Evolutionary conservation across 1,284 basidiomycete genomes (phyloP).

Genomic region (Tilletia indica): DNA sequence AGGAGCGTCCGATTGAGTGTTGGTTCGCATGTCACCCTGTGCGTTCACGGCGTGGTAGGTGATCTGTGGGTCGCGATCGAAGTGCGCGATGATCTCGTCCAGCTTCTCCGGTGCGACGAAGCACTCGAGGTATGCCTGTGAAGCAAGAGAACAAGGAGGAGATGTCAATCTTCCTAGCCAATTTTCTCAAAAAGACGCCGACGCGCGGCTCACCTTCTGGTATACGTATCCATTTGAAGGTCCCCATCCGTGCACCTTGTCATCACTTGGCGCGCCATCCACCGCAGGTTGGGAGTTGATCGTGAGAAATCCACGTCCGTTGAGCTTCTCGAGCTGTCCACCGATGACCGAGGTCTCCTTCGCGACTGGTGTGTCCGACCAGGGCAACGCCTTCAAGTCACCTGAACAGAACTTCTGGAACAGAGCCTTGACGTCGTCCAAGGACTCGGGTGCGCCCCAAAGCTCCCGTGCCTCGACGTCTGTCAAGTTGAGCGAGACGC

Average conservation of each 20-base stretch:
- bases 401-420: constrained; percentile 57
- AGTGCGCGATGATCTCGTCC: constrained; percentile 72
- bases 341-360: constrained; percentile 83
- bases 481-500: constrained; percentile 64
- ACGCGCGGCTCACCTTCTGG: constrained; percentile 52
- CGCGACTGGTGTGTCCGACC: constrained; percentile 87
- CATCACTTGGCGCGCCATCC: constrained; percentile 72
- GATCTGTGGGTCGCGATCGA: constrained; percentile 83
- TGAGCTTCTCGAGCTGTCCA: constrained; percentile 76
- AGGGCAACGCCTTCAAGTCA: constrained; percentile 71
- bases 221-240: constrained; percentile 59
- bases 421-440: constrained; percentile 52
- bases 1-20: constrained; percentile 84
- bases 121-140: constrained; percentile 93
- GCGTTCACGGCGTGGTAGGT: constrained; percentile 93
- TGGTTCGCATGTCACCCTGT: constrained; percentile 82
- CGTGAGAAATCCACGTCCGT: constrained; percentile 84
- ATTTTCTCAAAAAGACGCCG: neutral
- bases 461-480: constrained; percentile 67
- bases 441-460: constrained; percentile 36
- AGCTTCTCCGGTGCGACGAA: constrained; percentile 78
- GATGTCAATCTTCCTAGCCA: neutral
- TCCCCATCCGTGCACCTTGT: constrained; percentile 63
- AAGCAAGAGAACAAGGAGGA: neutral
- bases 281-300: constrained; percentile 97